Base-by-base conservation (phyloP, 2,329 filamentous ascomycete species). In the Parascedosporium putredinis region DNA sequence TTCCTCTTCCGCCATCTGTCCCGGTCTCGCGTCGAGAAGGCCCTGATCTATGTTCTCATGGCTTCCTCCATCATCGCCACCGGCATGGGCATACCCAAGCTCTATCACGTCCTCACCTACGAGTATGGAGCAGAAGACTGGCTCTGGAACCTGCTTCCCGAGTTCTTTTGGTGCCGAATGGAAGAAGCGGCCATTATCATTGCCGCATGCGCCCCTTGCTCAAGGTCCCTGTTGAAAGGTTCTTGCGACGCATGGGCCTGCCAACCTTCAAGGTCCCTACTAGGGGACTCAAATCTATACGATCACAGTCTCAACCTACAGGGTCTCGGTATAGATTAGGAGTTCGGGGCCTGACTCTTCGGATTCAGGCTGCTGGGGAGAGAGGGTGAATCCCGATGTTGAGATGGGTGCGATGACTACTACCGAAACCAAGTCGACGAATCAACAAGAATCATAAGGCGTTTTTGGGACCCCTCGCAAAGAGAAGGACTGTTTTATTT, bases 101-200 rank as follows among this genome's bases (percentile, higher is more conserved):
- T 46, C n/a, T 48, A 46, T 10, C 44, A 46, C 16, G 44, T 46
- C 27, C 24, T 46, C 44, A 33, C 27, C n/a, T 33, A 31, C 16
- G 5, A 46, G 3, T 46, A 18, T n/a, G 44, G 44, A 27, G 16
- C 12, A 8, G 18, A 18, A 5, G 44, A 46, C 16, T 8, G 44
- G 5, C 24, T 33, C 5, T 46, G 27, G 25, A 16, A 22, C 8
- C 44, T 46, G n/a, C 27, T 46, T 2, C 24, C 24, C 1, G 44
- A 46, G 27, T 46, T 31, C 44, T 46, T 46, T 12, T 46, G 44
- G 44, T 46, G 44, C 14, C 16, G 44, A 4, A 46, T 46, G 44
- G 44, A 46, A n/a, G 44, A 46, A n/a, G 44, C 44, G 44, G 44
- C 27, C 24, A 46, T 46, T 18, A 46, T 46, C 44, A 46, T 46